A percentile compares a stretch with the other conserved stretches of the same genome.
Evolutionary conservation across 2,329 filamentous ascomycete species (phyloP).

Genomic region (Xylaria sp.): DNA sequence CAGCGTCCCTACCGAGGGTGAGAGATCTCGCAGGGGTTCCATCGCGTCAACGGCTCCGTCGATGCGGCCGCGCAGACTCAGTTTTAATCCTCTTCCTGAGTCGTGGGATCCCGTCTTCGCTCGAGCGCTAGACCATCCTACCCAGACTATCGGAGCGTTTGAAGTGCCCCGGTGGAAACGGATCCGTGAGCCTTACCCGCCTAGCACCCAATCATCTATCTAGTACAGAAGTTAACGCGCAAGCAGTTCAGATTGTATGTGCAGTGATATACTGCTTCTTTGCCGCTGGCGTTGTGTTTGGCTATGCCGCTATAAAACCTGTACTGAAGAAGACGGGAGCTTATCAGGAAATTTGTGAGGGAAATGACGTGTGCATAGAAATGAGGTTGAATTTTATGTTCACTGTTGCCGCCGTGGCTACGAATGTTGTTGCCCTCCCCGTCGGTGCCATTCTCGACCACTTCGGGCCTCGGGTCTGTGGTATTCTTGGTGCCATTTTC

Average conservation of each 20-base stretch:
- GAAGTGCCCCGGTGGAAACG: conserved; percentile 66
- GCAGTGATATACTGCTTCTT: conserved; percentile 80
- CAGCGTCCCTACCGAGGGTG: conserved; percentile 52
- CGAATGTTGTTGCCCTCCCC: conserved; percentile 86
- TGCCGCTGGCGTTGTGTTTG: conserved; percentile 82
- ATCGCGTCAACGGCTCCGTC: conserved; percentile 54
- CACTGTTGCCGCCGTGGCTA: conserved; percentile 86
- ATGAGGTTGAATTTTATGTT: conserved; percentile 89
- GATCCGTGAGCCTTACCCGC: conserved; percentile 54
- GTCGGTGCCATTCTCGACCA: conserved; percentile 86
- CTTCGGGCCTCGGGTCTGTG: conserved; percentile 81
- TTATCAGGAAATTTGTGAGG: conserved; percentile 71
- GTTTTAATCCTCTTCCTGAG: conserved; percentile 65
- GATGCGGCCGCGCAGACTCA: conserved; percentile 60
- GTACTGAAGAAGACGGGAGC: conserved; percentile 78
- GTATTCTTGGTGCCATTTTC: conserved; percentile 75
- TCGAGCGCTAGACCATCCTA: conserved; percentile 51
- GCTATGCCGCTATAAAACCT: conserved; percentile 86
- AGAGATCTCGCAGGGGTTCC: conserved; percentile 53
- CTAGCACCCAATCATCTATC: not conserved
- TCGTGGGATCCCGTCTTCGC: conserved; percentile 59
- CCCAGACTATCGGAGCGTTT: conserved; percentile 63
- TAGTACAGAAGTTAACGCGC: conserved; percentile 7
- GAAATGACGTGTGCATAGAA: conserved; percentile 59
- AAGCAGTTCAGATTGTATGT: conserved; percentile 72